Base-by-base conservation (phyloP, 257 asterid species). In the Fraxinus americana region DNA sequence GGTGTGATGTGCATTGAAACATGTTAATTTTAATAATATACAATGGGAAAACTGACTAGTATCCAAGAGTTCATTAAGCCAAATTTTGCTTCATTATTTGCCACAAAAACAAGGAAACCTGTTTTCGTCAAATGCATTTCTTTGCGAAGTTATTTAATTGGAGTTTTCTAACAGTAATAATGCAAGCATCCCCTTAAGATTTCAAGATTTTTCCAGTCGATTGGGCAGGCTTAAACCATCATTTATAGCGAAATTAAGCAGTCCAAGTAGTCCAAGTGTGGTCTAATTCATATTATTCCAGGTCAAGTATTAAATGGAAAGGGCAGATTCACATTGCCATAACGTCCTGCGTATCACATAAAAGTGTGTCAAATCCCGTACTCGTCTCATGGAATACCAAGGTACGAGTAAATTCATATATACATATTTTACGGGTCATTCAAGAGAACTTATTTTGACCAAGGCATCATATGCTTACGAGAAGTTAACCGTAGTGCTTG, bases 1-100 rank as follows among this genome's bases (percentile, higher is more conserved):
- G 75, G 74, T 76, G 82, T 82, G 80, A 82, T 73, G 21, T 82
- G 88, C 71, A 5, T 35, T 69, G 78, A 73, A 82, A 85, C 80
- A 82, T 52, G 19, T 63, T 73, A 45, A 7, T 66, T 67, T 34
- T 78, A 27, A 32, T 50, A 29, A 39, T 65, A 71, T 11, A 38
- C 75, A 29, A 66, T 41, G 65, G 10, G 41, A 43, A 70, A 70
- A 54, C 35, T 36, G 67, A 78, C 83, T 75, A 63, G 76, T 86
- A 82, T 79, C 69, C 79, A 75, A 81, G 43, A 32, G 75, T 76
- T 35, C 76, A 45, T 21, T 77, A 36, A 78, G 72, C 67, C 48
- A 9, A 84, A 67, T 21, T 71, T 59, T 78, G 57, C 19, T 69
- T 74, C 79, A 34, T 27, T 70, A 57, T 77, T 76, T 7, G 77